Evolutionary conservation across 148 eudicot species (phyloP).

Genomic region (Fallopia convolvulus): DNA sequence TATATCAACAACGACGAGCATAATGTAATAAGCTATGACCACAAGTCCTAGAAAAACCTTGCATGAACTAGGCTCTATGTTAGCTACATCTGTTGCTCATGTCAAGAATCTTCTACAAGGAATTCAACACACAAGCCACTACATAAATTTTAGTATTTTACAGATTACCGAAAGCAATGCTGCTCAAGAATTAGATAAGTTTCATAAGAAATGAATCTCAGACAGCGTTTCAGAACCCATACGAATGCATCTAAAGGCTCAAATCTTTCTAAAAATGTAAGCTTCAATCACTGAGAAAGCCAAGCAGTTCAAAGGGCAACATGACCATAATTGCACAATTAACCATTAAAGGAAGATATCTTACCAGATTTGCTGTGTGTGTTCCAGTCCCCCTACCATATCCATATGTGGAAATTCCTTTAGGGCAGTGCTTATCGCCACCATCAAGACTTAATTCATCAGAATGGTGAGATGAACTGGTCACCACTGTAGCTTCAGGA

Average conservation of each 20-base stretch:
- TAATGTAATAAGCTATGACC: background rate
- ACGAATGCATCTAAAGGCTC: background rate
- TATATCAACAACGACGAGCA: background rate
- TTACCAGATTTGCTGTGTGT: slow-evolving; percentile 73
- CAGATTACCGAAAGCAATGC: background rate
- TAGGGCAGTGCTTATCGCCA: slow-evolving; percentile 26
- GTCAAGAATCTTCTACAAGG: background rate
- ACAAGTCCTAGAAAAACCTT: background rate
- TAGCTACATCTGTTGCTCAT: background rate
- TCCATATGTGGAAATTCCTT: slow-evolving; percentile 51
- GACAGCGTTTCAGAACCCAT: background rate
- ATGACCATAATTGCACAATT: background rate
- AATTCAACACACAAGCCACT: background rate
- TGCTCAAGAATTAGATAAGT: background rate
- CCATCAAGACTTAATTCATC: slow-evolving; percentile 37
- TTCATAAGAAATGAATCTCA: background rate
- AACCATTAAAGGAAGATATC: slow-evolving; percentile 11
- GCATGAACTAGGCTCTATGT: no score
- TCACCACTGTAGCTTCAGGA: slow-evolving; percentile 27
- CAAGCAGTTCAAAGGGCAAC: background rate
- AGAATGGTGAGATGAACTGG: slow-evolving; percentile 44
- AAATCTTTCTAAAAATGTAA: background rate
- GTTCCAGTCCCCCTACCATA: slow-evolving; percentile 86
- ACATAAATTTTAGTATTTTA: background rate
- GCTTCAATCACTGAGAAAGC: background rate